Evolutionary conservation across 345 rosid genomes (phyloP), one percentile per base, ranked within the genome.

Genomic region (Atalantia buxifolia): DNA sequence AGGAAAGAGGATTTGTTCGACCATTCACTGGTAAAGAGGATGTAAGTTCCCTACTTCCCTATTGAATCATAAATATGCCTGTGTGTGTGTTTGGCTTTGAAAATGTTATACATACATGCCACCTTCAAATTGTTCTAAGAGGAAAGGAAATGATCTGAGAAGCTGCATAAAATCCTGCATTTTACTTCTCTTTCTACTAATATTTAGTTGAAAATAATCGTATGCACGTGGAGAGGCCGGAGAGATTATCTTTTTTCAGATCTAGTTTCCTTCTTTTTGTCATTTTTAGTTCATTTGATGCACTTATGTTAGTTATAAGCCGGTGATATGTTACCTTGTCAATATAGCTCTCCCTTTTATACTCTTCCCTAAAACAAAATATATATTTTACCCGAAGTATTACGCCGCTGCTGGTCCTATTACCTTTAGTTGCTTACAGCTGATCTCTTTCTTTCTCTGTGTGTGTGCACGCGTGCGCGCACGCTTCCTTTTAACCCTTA

Each of bases 1-100:
- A 22, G 75, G 92, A 90, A 66, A 88, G 87, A 77, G 98, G 97
- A 72, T 92, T 78, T 28, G 90, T 91, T 80, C 90, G 91, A 71
- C 87, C 89, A 72, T 93, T 93, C 82, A 87, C 91, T 42, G 95
- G 98, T 71, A 83, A 86, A 71, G 98, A 93, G 86, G 83, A 96
- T 87, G 99, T 96, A 89, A 88, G 90, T 80, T 78, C 45, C 77
- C 65, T 66, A 72, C 84, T 56, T 77, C 80, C 28, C 16, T 38
- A 25, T 7, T 24, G 28, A n/a, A 42, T 18, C 27, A 24, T 25
- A 14, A 60, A 38, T 74, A 36, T 24, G 48, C 12, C 1, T 0
- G 50, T 53, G 40, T 22, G 27, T 18, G 45, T 2, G 3, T 12
- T 18, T 53, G 30, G 5, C 35, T 14, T 21, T 53, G 12, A 10